Conservation (phyloP, 768 basidiomycete species). For the Holtermannia corniformis region DNA sequence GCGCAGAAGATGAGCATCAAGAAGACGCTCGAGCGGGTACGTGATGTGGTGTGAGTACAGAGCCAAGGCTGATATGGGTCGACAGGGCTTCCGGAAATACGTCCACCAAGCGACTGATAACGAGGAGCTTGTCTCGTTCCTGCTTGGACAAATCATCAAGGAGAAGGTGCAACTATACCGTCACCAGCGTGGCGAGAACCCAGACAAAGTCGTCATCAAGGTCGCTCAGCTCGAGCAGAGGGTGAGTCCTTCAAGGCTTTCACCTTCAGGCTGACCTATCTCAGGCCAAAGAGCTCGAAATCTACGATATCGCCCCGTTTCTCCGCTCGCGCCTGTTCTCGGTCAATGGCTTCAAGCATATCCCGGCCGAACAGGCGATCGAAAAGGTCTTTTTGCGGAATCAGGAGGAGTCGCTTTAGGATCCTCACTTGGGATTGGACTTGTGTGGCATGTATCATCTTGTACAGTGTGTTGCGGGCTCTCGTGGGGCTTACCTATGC, state of each 20-base stretch:
- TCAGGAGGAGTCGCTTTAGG: background rate
- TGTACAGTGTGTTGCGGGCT: no score
- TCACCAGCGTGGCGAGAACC: constrained; percentile 55
- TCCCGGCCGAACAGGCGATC: constrained; percentile 14
- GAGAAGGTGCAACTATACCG: constrained; percentile 80
- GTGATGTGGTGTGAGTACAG: constrained; percentile 28
- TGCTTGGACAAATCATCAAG: constrained; percentile 87
- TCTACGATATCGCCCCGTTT: constrained; percentile 82
- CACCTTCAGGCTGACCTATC: background rate
- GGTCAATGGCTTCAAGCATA: constrained; percentile 75
- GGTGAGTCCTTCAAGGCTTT: constrained; percentile 46
- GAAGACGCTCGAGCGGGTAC: constrained; percentile 87
- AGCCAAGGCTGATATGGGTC: no score
- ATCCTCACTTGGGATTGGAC: no score
- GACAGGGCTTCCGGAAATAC: constrained; percentile 91
- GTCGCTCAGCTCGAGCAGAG: constrained; percentile 75
- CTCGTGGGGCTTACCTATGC: no score
- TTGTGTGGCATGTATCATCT: background rate
- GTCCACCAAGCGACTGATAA: constrained; percentile 90
- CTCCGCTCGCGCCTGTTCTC: constrained; percentile 70
- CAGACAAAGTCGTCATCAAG: constrained; percentile 65
- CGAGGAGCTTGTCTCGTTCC: constrained; percentile 87
- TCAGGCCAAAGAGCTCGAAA: constrained; percentile 93
- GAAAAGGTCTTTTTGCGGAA: constrained; percentile 36
- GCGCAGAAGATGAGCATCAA: constrained; percentile 98